Evolutionary conservation across 768 basidiomycete species (phyloP).

Genomic region (Goffeauzyma gilvescens): DNA sequence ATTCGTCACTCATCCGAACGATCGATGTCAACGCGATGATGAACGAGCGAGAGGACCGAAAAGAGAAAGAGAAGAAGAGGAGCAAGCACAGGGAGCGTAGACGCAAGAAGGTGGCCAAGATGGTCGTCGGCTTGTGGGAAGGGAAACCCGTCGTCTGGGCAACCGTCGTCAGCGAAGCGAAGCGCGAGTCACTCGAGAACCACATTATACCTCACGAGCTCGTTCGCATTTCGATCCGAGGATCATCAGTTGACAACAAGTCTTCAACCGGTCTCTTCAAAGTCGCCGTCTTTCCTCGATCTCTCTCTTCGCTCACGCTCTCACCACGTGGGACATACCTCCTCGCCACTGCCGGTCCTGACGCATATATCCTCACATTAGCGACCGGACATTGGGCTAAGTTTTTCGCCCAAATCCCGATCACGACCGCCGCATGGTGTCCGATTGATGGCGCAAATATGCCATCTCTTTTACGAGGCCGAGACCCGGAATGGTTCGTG

Average conservation of each 20-base stretch:
- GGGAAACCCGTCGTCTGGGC: slow-evolving; percentile 2
- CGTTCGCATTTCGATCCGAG: slow-evolving; percentile 1
- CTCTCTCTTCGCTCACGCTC: slow-evolving; percentile 44
- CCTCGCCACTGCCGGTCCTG: slow-evolving; percentile 39
- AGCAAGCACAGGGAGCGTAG: slow-evolving; percentile 1
- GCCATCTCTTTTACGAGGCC: not conserved
- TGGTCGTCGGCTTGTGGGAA: slow-evolving; percentile 1
- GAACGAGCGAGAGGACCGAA: not conserved
- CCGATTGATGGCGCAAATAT: slow-evolving; percentile 38
- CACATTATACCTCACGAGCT: not conserved
- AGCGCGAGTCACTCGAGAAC: not conserved
- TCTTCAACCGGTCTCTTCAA: not conserved
- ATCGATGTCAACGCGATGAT: slow-evolving; percentile 39
- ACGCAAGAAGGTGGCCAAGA: slow-evolving; percentile 2
- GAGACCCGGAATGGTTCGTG: slow-evolving; percentile 64
- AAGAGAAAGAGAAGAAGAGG: slow-evolving; percentile 10
- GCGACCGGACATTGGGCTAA: not conserved
- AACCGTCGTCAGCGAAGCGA: not conserved
- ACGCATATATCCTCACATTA: slow-evolving; percentile 3
- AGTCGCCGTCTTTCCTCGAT: slow-evolving; percentile 2
- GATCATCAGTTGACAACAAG: not conserved
- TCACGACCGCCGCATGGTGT: slow-evolving; percentile 66
- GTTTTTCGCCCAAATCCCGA: slow-evolving; percentile 1
- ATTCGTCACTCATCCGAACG: slow-evolving; percentile 57
- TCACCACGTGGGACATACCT: slow-evolving; percentile 64